Conservation (phyloP, 2,329 filamentous ascomycete genomes). For the Myriosclerotinia duriaeana region DNA sequence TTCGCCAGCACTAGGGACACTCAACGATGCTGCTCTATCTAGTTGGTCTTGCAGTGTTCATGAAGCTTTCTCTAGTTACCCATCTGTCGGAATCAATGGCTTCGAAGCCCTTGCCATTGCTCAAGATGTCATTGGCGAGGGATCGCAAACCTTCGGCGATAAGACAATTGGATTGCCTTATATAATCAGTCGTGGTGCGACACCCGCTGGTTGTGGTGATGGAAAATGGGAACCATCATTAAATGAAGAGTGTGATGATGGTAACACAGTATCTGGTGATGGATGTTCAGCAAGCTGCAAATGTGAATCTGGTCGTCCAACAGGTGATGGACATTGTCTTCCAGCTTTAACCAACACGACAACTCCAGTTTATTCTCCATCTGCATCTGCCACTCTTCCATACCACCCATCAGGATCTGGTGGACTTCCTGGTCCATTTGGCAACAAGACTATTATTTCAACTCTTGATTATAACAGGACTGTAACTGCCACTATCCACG, state of each 20-base stretch:
- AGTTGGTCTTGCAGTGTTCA: constrained; percentile 48
- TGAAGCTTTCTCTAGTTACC: constrained; percentile 45
- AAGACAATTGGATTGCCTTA: constrained; percentile 45
- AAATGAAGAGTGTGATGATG: constrained; percentile 47
- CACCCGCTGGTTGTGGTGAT: constrained; percentile 45
- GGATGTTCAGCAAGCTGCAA: constrained; percentile 45
- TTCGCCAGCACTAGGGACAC: constrained; percentile 39
- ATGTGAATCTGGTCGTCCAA: constrained; percentile 40
- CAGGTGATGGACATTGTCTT: constrained; percentile 35
- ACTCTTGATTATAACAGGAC: constrained; percentile 23
- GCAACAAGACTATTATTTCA: constrained; percentile 24
- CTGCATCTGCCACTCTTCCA: constrained; percentile 15
- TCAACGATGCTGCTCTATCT: constrained; percentile 44
- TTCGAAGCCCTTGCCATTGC: constrained; percentile 47
- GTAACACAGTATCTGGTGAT: constrained; percentile 42
- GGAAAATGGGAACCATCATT: constrained; percentile 40
- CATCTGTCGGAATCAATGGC: constrained; percentile 40
- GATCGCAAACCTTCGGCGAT: constrained; percentile 43
- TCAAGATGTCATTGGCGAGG: constrained; percentile 41
- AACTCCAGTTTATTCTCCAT: constrained; percentile 21
- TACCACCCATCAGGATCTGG: constrained; percentile 17
- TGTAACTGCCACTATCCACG: constrained; percentile 13
- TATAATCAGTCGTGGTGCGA: constrained; percentile 46
- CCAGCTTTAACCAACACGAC: constrained; percentile 22
- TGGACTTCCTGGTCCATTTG: constrained; percentile 20